Base-by-base conservation (phyloP, 108 stramenopile genomes). In the Nitzschia palea region DNA sequence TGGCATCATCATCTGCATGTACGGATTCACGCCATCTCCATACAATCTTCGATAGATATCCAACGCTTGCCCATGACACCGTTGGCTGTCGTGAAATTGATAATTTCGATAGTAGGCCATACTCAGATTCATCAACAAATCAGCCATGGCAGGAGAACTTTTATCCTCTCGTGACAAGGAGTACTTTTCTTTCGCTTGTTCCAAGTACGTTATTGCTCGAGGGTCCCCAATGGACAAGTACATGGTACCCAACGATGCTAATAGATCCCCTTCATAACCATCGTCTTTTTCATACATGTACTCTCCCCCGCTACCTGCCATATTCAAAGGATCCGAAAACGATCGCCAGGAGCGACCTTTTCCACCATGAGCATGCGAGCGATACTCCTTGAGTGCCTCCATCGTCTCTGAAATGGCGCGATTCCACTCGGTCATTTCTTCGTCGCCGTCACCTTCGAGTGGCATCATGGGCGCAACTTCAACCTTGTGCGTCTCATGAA, bases 21-120 rank as follows among this genome's bases (percentile, higher is more conserved):
- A 67, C n/a, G 67, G 67, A 58, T 68, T 68, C 43, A 58, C 56
- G 29, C 67, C 67, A 28, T 56, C 67, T 18, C 67, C 67, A n/a
- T 68, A 58, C 55, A 68, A 23, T 30, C 26, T 27, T 18, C n/a
- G 42, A 29, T 44, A 68, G 14, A 68, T 12, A 34, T 68, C 67
- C 56, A 68, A 36, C 1, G 56, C 52, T 27, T 56, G 33, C 37
- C 20, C 31, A 18, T 68, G 67, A 18, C 25, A 12, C 5, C 4
- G 4, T 14, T 45, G 30, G 44, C 52, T 55, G 6, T 68, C 56
- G 17, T 68, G 30, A 58, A 68, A 68, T 44, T 43, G 18, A 18
- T 45, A 26, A 18, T 47, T 25, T 32, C 44, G 18, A 29, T 48
- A 58, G 25, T 68, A 58, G 22, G 34, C 26, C 44, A 56, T 28